Conservation (phyloP, 495 filamentous ascomycete genomes). For the Xylaria longipes region DNA sequence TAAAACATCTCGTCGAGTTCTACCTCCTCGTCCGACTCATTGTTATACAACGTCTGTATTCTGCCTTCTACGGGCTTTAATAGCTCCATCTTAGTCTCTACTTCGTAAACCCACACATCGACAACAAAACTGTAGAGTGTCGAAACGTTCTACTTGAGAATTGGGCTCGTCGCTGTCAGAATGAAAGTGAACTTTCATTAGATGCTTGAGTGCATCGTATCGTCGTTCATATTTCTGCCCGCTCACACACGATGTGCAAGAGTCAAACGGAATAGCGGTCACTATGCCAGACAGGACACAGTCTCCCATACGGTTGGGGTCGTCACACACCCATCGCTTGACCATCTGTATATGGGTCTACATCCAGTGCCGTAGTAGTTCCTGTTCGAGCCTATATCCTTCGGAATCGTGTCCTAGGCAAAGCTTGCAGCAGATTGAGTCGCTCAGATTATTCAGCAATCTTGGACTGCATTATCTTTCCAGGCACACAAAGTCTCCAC, state of each 20-base stretch:
- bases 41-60: background rate
- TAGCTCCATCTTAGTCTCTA: background rate
- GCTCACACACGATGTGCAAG: background rate
- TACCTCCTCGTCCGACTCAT: background rate
- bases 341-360: background rate
- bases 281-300: background rate
- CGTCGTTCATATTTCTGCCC: background rate
- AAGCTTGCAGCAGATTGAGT: too few relatives aligned
- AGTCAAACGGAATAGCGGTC: background rate
- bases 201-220: background rate
- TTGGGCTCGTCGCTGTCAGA: background rate
- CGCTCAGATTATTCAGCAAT: too few relatives aligned
- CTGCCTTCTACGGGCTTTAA: background rate
- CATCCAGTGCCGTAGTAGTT: background rate
- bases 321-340: background rate
- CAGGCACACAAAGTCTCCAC: slow-evolving; percentile 27
- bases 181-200: background rate
- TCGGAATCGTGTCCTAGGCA: background rate
- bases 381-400: background rate
- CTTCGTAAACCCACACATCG: background rate
- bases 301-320: background rate
- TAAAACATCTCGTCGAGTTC: background rate
- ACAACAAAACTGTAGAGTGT: background rate
- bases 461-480: too few relatives aligned
- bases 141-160: background rate